A percentile compares a stretch with the other conserved stretches of the same genome.
Evolutionary conservation across 2,329 filamentous ascomycete species (phyloP).

Genomic region (Polychaeton citri): DNA sequence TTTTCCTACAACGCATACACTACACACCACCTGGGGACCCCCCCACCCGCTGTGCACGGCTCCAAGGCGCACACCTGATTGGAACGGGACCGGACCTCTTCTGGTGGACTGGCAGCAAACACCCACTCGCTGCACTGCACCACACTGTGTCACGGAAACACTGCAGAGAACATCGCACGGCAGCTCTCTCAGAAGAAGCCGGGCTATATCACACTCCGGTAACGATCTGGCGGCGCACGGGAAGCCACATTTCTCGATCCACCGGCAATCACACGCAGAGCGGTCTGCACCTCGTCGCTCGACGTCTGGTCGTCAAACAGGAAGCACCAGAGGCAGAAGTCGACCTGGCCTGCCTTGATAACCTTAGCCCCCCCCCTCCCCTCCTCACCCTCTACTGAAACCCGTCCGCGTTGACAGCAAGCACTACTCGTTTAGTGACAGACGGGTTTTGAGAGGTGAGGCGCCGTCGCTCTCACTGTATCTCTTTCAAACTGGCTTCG

Average conservation of each 20-base stretch:
- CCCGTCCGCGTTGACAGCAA: too few species aligned
- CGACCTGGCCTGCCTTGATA: too few species aligned
- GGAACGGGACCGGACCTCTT: too few species aligned
- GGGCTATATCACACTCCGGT: too few species aligned
- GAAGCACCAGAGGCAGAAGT: too few species aligned
- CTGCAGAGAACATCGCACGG: neutral
- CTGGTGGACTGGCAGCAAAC: neutral
- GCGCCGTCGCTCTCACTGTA: neutral
- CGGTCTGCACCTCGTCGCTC: neutral
- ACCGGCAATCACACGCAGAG: neutral
- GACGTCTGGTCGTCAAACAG: neutral
- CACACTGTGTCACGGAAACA: neutral
- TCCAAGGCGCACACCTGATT: neutral
- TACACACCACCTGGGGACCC: neutral
- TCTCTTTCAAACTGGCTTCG: conserved; percentile 18
- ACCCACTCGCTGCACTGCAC: neutral
- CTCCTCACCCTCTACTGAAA: too few species aligned
- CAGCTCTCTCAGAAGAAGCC: too few species aligned
- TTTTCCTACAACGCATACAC: neutral
- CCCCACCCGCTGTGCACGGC: neutral
- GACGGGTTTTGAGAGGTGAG: too few species aligned
- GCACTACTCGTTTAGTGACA: too few species aligned
- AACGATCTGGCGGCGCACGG: too few species aligned
- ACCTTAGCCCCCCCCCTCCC: too few species aligned
- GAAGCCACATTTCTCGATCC: too few species aligned